A percentile compares a stretch with the other conserved stretches of the same genome.
Evolutionary conservation across 2,329 filamentous ascomycete species (phyloP).

Genomic region (Paracamarosporium sp.): DNA sequence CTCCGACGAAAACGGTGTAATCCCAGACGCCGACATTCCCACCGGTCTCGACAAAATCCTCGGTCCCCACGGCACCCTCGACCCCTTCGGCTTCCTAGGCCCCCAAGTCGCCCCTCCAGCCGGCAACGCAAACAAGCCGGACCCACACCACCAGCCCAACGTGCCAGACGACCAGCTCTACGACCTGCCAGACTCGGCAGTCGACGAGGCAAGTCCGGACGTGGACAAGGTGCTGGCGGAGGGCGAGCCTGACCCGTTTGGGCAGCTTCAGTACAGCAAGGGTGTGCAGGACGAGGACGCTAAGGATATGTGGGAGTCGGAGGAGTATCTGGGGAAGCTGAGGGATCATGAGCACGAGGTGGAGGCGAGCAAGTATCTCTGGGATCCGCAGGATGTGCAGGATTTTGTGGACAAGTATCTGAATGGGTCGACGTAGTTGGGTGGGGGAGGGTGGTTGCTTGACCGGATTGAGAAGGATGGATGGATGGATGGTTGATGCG

Average conservation of each 20-base stretch:
- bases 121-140: background rate
- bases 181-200: background rate
- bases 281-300: background rate
- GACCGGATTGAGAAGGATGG: background rate
- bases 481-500: background rate
- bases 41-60: slow-evolving; percentile 7
- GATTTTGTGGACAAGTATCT: slow-evolving; percentile 9
- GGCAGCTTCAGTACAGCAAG: background rate
- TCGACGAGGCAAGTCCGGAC: slow-evolving; percentile 6
- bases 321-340: background rate
- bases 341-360: background rate
- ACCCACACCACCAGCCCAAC: background rate
- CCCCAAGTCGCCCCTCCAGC: background rate
- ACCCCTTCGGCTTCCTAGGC: background rate
- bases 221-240: background rate
- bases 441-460: background rate
- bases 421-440: no score
- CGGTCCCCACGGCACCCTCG: slow-evolving; percentile 6
- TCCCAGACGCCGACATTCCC: background rate
- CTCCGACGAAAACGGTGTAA: background rate
- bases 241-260: slow-evolving; percentile 8
- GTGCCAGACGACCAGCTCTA: background rate
- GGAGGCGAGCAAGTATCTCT: background rate
- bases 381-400: background rate
- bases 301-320: background rate